Base-by-base conservation (phyloP, 2,329 filamentous ascomycete genomes). In the Dendrostoma leiphaemia region DNA sequence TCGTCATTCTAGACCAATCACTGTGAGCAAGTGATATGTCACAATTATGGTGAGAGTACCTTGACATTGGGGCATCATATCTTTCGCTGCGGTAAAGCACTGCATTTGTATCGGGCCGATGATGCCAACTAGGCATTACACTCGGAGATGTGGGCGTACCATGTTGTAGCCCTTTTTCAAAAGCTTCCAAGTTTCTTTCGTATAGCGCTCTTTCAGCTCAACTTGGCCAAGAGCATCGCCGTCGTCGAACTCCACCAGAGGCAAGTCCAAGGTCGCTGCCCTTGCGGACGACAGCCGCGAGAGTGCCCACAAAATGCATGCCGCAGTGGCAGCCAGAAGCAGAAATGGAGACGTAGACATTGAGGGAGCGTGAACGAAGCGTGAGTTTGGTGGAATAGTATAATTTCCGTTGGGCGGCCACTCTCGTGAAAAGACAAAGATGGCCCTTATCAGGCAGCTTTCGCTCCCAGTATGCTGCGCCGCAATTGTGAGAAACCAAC, bases 111-210 rank as follows among this genome's bases (percentile, higher is more conserved):
- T 46, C 1, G 50, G 50, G 10, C n/a, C 41, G 3, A 52, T 17
- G 6, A 52, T 32, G 9, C 38, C 46, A 19, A 37, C 15, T 3
- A 8, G 8, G 23, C 9, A 13, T 1, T 9, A n/a, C n/a, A n/a
- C n/a, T n/a, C n/a, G 15, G n/a, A n/a, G 34, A 35, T 4, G 29
- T 38, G 13, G 12, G 23, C 40, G 7, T 1, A 53, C 43, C 28
- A 9, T 41, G 6, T 53, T 43, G 19, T 53, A 53, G 24, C 43
- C 50, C 12, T 41, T 23, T 28, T 17, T 53, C 9, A 53, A n/a
- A 7, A 47, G 28, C 17, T 38, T 47, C 12, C 43, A 24, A 2
- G 50, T 53, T 7, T 53, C 43, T 10, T 17, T 52, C 10, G 49
- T 21, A 24, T 52, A 52, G 34, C 32, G 49, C 31, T 10, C n/a